These are phyloP conservation scores for Bullera alba DNA, from an alignment of 768 basidiomycete species.

Conservation along the genomic window DNA sequence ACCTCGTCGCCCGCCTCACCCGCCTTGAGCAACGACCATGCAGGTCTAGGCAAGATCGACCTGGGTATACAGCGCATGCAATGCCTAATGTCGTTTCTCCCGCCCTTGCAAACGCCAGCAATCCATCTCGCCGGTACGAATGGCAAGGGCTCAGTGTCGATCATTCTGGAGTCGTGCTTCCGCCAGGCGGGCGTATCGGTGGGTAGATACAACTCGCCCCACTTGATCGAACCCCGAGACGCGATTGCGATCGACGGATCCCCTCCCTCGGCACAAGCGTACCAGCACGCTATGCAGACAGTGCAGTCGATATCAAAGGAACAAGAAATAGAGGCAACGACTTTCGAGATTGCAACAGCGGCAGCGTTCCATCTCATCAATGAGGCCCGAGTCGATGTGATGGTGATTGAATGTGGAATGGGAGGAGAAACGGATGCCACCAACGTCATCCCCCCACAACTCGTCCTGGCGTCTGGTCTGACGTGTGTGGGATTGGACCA, in stretches of 20 bases:
- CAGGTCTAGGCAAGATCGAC: slow-evolving; percentile 30
- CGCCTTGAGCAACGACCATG: too few relatives aligned
- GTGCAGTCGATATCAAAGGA: slow-evolving; percentile 53
- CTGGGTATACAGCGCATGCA: slow-evolving; percentile 45
- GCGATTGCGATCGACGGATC: slow-evolving; percentile 62
- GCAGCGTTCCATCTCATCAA: slow-evolving; percentile 75
- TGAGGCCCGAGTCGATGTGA: slow-evolving; percentile 58
- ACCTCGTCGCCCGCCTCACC: too few relatives aligned
- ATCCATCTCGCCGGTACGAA: slow-evolving; percentile 92
- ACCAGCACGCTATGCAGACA: slow-evolving; percentile 49
- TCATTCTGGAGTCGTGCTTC: slow-evolving; percentile 71
- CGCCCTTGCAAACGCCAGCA: slow-evolving; percentile 66
- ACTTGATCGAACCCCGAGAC: slow-evolving; percentile 71
- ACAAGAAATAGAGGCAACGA: slow-evolving; percentile 53
- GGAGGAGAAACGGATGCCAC: slow-evolving; percentile 90
- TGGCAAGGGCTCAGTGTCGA: slow-evolving; percentile 90
- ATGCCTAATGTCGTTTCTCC: slow-evolving; percentile 54
- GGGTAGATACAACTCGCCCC: slow-evolving; percentile 88
- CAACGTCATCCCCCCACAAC: slow-evolving; percentile 68
- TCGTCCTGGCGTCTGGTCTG: slow-evolving; percentile 69
- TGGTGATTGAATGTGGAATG: slow-evolving; percentile 89
- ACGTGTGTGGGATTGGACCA: slow-evolving; percentile 90
- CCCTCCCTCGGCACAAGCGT: slow-evolving; percentile 53
- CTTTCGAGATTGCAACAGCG: slow-evolving; percentile 79
- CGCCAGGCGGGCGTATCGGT: slow-evolving; percentile 54